These are phyloP conservation scores for Schizosaccharomyces osmophilus DNA, from an alignment of 805 yeast species.

Conservation along the genomic window DNA sequence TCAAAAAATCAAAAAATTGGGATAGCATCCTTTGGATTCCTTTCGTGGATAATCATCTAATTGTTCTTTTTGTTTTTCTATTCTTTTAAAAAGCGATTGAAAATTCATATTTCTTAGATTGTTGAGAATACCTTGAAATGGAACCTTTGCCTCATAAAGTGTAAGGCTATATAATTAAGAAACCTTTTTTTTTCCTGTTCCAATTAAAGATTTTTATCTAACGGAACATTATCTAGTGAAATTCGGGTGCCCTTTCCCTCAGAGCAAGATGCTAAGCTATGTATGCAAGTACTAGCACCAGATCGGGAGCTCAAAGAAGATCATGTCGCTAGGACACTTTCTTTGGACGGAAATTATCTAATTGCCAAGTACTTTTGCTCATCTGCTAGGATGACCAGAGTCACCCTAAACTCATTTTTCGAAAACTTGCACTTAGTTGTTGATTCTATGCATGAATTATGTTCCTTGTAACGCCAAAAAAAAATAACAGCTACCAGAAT, in stretches of 20 bases:
- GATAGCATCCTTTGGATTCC: no score
- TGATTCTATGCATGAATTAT: background rate
- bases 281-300: background rate
- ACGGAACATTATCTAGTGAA: background rate
- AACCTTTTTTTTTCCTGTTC: no score
- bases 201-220: no score
- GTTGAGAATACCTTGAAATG: background rate
- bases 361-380: background rate
- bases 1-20: no score
- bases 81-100: no score
- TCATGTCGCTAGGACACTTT: background rate
- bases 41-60: no score
- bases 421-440: background rate
- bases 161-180: background rate
- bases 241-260: background rate
- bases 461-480: background rate
- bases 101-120: no score
- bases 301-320: background rate
- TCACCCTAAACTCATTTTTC: background rate
- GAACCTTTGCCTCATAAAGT: background rate
- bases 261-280: background rate
- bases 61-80: no score
- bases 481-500: no score
- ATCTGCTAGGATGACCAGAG: background rate
- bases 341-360: background rate